Evolutionary conservation across 2,329 filamentous ascomycete species (phyloP).

Genomic region (Xylaria hypoxylon): DNA sequence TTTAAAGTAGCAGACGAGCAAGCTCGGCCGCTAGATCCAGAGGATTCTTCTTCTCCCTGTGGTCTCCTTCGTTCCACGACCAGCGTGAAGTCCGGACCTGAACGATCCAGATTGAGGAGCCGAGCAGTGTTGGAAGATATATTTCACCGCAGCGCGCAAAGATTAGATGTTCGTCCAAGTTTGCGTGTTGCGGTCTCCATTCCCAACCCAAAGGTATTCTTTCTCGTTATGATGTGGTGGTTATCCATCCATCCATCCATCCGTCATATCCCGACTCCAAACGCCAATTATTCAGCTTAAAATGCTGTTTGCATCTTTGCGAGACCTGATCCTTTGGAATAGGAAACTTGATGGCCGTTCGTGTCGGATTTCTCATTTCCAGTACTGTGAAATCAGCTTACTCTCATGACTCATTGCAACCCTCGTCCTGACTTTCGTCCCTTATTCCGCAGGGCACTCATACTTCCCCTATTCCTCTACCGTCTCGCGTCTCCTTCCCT

Average conservation of each 20-base stretch:
- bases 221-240: background rate
- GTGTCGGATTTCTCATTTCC: background rate
- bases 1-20: too few species aligned
- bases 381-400: background rate
- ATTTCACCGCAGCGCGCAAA: background rate
- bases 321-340: slow-evolving; percentile 1
- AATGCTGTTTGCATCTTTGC: background rate
- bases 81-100: background rate
- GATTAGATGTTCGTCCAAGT: background rate
- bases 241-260: background rate
- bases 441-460: background rate
- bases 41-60: background rate
- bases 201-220: background rate
- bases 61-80: background rate
- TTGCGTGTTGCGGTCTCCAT: background rate
- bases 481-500: too few species aligned
- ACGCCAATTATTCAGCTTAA: background rate
- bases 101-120: background rate
- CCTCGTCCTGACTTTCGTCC: background rate
- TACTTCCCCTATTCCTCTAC: background rate
- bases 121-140: background rate
- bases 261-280: slow-evolving; percentile 11
- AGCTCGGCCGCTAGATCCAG: too few species aligned
- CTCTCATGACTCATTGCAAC: background rate
- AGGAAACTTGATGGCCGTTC: background rate